phyloP scores from a whole-genome alignment of 306 rosid genomes.

The Chamaecrista fasciculata region DNA sequence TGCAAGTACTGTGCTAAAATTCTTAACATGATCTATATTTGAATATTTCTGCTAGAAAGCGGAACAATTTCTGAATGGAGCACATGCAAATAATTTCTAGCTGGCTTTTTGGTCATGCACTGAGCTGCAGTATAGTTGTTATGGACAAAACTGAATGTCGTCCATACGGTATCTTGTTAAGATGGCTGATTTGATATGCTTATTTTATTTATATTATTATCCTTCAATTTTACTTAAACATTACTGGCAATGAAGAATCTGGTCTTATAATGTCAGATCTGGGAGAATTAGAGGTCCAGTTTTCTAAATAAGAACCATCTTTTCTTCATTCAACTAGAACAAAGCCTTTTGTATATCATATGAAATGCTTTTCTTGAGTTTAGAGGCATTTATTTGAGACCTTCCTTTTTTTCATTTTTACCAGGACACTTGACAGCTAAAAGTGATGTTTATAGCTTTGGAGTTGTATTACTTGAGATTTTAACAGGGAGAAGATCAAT shows the following conservation, averaged over 20 bases:
- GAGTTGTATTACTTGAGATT: constrained; percentile 90
- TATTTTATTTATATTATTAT: neutral
- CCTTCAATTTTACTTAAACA: neutral
- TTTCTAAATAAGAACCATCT: neutral
- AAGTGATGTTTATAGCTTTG: constrained; percentile 95
- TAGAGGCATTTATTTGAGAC: constrained; percentile 18
- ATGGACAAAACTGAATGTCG: neutral
- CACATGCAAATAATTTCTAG: constrained; percentile 12
- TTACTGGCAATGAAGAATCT: neutral
- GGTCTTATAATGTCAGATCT: neutral
- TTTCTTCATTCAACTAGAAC: neutral
- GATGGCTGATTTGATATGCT: neutral
- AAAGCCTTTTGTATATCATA: neutral
- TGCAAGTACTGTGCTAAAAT: constrained; percentile 11
- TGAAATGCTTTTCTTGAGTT: neutral
- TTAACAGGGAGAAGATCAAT: constrained; percentile 93
- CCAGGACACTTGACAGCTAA: constrained; percentile 93
- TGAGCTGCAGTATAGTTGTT: neutral
- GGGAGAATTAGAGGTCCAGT: neutral
- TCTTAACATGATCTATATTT: neutral
- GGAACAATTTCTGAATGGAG: constrained; percentile 13
- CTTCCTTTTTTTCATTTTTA: constrained; percentile 28
- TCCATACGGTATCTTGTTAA: neutral
- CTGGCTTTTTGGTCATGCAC: neutral
- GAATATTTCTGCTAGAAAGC: constrained; percentile 22